Base-by-base conservation (phyloP, 805 yeast species). In the Saccharomycopsis amapae region DNA sequence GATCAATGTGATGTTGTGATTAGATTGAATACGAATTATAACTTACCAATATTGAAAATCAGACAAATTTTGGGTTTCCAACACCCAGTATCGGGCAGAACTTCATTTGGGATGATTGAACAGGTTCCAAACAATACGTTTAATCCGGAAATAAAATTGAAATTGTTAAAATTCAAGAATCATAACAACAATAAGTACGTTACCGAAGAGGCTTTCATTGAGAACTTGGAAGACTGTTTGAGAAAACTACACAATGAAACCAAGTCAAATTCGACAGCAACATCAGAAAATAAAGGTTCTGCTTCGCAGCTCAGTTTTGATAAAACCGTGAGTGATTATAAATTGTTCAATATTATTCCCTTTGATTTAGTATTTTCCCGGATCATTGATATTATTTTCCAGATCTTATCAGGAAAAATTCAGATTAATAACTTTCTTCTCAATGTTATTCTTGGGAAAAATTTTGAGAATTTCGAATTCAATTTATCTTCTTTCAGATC, bases 401-500 rank as follows among this genome's bases (percentile, higher is more conserved):
- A 33, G 24, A 42, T 51, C 17, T 20, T 42, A 18, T 20, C 39
- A 10, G 35, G 36, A 5, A 35, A 45, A 20, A 42, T 40, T 26
- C 15, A 41, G 28, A n/a, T 51, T 12, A 37, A 45, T 17, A 40
- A 42, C 12, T 51, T 38, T 32, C 34, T 51, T 15, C 42, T 45
- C 48, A 49, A 48, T 32, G 10, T 51, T 15, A 25, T 51, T 5
- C 31, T 51, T 24, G 54, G 54, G 6, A 51, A 44, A 39, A 48
- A 51, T 13, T 51, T 51, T 41, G 54, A 51, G n/a, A 51, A 51
- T 38, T 51, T 51, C 37, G 54, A 51, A 36, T 51, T 51, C 38
- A 51, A 40, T 37, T 24, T 49, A n/a, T 39, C 49, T 4, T 33
- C 45, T 17, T 42, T 46, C 31, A 48, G 42, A 25, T 17, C 34